These are phyloP conservation scores for Aspergillus sp. DNA, from an alignment of 2,329 filamentous ascomycete genomes.

Conservation along the genomic window DNA sequence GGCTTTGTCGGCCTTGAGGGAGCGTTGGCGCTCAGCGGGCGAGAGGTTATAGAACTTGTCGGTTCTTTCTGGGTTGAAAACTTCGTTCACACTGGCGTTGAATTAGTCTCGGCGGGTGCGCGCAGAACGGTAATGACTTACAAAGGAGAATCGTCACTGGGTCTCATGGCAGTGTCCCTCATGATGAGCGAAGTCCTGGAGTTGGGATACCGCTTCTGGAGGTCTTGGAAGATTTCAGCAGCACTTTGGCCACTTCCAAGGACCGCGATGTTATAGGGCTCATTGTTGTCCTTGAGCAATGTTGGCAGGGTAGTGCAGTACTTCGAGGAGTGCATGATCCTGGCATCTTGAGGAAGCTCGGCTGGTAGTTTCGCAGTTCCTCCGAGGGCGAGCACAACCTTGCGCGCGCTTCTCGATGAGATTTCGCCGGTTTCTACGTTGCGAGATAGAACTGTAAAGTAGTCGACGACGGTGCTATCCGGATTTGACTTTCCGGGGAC, in stretches of 20 bases:
- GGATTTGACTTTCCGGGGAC: slow-evolving; percentile 56
- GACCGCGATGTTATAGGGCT: slow-evolving; percentile 72
- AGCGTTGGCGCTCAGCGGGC: slow-evolving; percentile 59
- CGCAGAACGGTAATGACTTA: slow-evolving; percentile 46
- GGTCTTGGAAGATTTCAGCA: slow-evolving; percentile 91
- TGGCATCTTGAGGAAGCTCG: slow-evolving; percentile 66
- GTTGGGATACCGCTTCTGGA: slow-evolving; percentile 80
- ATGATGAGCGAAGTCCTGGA: slow-evolving; percentile 76
- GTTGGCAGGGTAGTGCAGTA: slow-evolving; percentile 58
- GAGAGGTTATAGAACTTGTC: slow-evolving; percentile 72
- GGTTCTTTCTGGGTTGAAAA: slow-evolving; percentile 87
- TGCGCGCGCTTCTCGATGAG: slow-evolving; percentile 42
- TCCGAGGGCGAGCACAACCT: slow-evolving; percentile 65
- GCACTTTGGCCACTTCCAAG: slow-evolving; percentile 89
- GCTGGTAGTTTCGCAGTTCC: slow-evolving; percentile 70
- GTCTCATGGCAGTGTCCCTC: slow-evolving; percentile 77
- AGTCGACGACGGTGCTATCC: slow-evolving; percentile 55
- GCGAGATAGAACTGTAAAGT: slow-evolving; percentile 67
- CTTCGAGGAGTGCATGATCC: slow-evolving; percentile 84
- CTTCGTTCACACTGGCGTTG: slow-evolving; percentile 75
- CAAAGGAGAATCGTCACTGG: slow-evolving; percentile 96
- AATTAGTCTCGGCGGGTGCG: slow-evolving; percentile 1
- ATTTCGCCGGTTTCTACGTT: slow-evolving; percentile 53
- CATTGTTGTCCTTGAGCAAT: slow-evolving; percentile 39
- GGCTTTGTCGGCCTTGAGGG: slow-evolving; percentile 68